phyloP scores from a whole-genome alignment of 805 yeast genomes.

The Saccharomycopsis sp. region DNA sequence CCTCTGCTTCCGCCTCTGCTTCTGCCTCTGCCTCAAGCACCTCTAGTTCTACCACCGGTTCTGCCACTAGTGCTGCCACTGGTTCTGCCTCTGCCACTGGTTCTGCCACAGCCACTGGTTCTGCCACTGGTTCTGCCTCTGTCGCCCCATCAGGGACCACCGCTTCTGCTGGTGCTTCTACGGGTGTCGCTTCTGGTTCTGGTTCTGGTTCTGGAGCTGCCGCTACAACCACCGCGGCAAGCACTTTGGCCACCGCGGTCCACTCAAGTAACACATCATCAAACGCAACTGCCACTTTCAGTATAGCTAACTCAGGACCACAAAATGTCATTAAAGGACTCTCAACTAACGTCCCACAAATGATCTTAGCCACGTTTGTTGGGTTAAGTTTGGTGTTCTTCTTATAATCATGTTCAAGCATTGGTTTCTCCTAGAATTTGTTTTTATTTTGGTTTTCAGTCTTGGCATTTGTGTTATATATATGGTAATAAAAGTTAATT shows the following conservation, averaged over 20 bases:
- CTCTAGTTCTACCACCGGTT: slow-evolving; percentile 4
- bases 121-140: background rate
- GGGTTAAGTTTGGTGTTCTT: too few relatives aligned
- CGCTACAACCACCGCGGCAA: background rate
- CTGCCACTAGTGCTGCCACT: slow-evolving; percentile 3
- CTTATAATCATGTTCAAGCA: too few relatives aligned
- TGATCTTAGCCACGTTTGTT: too few relatives aligned
- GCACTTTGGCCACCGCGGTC: background rate
- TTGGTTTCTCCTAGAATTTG: too few relatives aligned
- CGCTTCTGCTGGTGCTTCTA: background rate
- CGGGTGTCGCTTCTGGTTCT: background rate
- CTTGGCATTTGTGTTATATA: too few relatives aligned
- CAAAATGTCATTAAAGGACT: too few relatives aligned
- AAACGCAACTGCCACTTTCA: background rate
- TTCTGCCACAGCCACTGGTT: slow-evolving; percentile 1
- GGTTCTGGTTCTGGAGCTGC: slow-evolving; percentile 1
- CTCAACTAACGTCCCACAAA: too few relatives aligned
- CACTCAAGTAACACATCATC: background rate
- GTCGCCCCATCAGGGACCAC: background rate
- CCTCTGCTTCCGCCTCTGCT: slow-evolving; percentile 23
- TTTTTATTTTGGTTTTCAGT: too few relatives aligned
- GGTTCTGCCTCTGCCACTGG: slow-evolving; percentile 6
- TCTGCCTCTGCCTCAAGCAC: slow-evolving; percentile 23
- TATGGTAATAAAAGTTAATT: too few relatives aligned
- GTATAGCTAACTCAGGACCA: too few relatives aligned